Base-by-base conservation (phyloP, 352 stramenopile genomes). In the Pythium oligandrum region DNA sequence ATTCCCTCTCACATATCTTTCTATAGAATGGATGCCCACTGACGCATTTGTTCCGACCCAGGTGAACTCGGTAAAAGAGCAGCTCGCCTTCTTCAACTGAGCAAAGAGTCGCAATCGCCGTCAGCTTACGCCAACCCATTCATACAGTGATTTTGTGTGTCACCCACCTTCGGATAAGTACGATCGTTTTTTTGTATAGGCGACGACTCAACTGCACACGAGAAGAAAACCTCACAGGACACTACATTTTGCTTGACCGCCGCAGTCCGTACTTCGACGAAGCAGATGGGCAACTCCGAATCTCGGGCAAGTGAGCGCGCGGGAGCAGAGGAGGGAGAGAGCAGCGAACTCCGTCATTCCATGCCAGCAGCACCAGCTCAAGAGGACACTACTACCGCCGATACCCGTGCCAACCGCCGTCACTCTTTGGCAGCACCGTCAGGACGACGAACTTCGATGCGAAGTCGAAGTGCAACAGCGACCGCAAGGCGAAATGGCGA, bases 211-310 rank as follows among this genome's bases (percentile, higher is more conserved):
- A 26, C 17, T 26, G 17, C 17, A 26, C 17, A 26, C 17, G 17
- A 26, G 17, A 26, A 26, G 17, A 26, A 26, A 26, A 26, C 43
- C 43, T 48, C 17, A 31, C 17, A 1, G 9, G 9, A 48, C 43
- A 48, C 17, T 1, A 11, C 43, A 11, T 11, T 1, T 48, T 48
- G 9, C 9, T 11, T 30, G 17, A 31, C 43, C 43, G 17, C 43
- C 17, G 9, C 43, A 48, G 9, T 48, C 17, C 17, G 43, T 48
- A 11, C 9, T 30, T 48, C 17, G 9, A 30, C 17, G 9, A 11
- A 48, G 43, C 43, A 48, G 43, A 86, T 87, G 76, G 76, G 76
- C 37, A 83, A 80, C 46, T 56, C 71, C 37, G 76, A 87, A 54
- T 87, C 76, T 11, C 62, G 73, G 43, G 43, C 43, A 11, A 30